Conservation (phyloP, 2,329 filamentous ascomycete genomes). For the Fusarium miscanthi region DNA sequence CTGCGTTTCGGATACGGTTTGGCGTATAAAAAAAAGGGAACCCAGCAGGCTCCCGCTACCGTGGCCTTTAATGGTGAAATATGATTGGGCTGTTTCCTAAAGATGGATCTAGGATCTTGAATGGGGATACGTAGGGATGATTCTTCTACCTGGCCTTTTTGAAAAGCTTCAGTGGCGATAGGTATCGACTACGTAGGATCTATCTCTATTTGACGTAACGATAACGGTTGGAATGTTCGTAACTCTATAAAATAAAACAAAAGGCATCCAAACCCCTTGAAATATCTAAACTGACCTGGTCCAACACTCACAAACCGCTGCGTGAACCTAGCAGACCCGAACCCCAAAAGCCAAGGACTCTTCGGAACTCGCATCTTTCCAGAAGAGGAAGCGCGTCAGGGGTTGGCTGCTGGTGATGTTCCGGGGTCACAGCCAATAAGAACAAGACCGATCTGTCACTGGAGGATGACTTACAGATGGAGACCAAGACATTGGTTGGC, state of each 20-base stretch:
- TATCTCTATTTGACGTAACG: background rate
- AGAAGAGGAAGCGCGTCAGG: constrained; percentile 39
- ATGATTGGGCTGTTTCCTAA: constrained; percentile 27
- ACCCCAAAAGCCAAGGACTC: constrained; percentile 21
- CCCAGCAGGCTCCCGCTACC: constrained; percentile 35
- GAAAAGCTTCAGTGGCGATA: constrained; percentile 19
- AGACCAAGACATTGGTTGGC: constrained; percentile 3
- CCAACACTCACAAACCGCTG: background rate
- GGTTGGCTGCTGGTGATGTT: constrained; percentile 16
- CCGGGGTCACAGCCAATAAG: constrained; percentile 26
- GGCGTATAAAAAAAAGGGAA: constrained; percentile 26
- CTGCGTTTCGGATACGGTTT: constrained; percentile 34
- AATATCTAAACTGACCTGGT: background rate
- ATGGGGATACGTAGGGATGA: constrained; percentile 20
- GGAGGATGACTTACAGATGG: constrained; percentile 16
- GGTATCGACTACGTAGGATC: background rate
- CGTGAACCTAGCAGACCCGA: constrained; percentile 1
- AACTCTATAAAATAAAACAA: background rate
- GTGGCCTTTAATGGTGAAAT: constrained; percentile 34
- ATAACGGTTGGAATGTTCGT: background rate
- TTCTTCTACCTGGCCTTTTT: constrained; percentile 25
- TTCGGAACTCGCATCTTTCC: constrained; percentile 24
- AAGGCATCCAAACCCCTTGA: background rate
- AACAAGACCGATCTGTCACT: constrained; percentile 27
- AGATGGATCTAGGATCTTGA: constrained; percentile 36